Evolutionary conservation across 805 yeast species (phyloP).

Genomic region (Ogataea trehalophila): DNA sequence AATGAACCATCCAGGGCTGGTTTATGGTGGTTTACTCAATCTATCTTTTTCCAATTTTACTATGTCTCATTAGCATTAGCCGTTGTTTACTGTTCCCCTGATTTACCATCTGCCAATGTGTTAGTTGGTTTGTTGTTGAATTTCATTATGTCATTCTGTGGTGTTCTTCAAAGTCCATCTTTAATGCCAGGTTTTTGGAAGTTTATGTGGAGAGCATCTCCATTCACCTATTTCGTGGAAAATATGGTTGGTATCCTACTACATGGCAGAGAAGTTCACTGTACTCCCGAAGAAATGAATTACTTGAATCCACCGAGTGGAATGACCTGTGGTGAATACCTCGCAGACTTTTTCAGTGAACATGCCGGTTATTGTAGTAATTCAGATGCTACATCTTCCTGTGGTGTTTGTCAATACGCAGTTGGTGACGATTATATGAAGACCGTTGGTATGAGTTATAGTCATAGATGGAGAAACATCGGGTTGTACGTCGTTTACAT

Average conservation of each 20-base stretch:
- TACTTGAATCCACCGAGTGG: conserved; percentile 53
- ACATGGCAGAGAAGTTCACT: conserved; percentile 48
- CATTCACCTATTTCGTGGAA: conserved; percentile 65
- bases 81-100: conserved; percentile 55
- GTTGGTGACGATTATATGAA: conserved; percentile 45
- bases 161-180: conserved; percentile 54
- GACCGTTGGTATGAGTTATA: conserved; percentile 38
- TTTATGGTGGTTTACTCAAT: conserved; percentile 35
- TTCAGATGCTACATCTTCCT: conserved; percentile 42
- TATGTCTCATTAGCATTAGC: conserved; percentile 48
- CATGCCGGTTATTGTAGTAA: conserved; percentile 54
- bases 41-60: conserved; percentile 40
- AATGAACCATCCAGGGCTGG: conserved; percentile 40
- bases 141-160: conserved; percentile 60
- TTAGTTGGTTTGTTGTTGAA: conserved; percentile 51
- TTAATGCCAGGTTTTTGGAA: conserved; percentile 81
- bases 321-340: conserved; percentile 57
- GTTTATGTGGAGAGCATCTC: conserved; percentile 74
- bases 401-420: conserved; percentile 45
- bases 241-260: conserved; percentile 42
- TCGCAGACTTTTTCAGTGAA: conserved; percentile 32
- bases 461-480: conserved; percentile 59
- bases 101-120: conserved; percentile 63
- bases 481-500: conserved; percentile 59
- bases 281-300: conserved; percentile 45